These are phyloP conservation scores for Penicillium paneum DNA, from an alignment of 2,329 filamentous ascomycete species.

Conservation along the genomic window DNA sequence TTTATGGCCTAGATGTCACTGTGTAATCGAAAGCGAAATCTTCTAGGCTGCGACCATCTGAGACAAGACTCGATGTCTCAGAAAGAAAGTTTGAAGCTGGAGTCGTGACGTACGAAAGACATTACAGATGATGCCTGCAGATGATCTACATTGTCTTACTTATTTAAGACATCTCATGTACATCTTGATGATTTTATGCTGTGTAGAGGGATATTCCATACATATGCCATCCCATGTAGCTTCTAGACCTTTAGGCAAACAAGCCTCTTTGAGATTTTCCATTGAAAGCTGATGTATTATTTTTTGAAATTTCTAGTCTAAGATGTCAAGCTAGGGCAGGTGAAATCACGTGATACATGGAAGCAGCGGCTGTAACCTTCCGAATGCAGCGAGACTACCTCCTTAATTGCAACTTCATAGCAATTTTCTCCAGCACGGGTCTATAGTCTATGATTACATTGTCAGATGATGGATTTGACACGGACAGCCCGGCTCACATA, in stretches of 20 bases:
- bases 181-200: neutral
- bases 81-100: neutral
- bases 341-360: conserved; percentile 13
- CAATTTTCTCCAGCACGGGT: neutral
- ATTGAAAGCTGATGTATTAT: neutral
- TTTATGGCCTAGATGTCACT: neutral
- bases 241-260: neutral
- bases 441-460: neutral
- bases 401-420: conserved; percentile 11
- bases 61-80: neutral
- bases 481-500: neutral
- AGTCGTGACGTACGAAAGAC: conserved; percentile 16
- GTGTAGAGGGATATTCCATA: neutral
- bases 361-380: conserved; percentile 21
- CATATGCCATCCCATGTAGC: neutral
- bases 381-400: conserved; percentile 15
- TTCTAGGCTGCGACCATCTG: neutral
- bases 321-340: neutral
- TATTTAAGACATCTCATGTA: no score
- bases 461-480: neutral
- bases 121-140: neutral
- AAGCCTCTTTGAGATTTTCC: neutral
- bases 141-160: neutral
- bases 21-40: neutral
- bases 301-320: neutral